A percentile compares a stretch with the other conserved stretches of the same genome.
Conservation (phyloP, 495 filamentous ascomycete genomes). For the Bacidia gigantensis region DNA sequence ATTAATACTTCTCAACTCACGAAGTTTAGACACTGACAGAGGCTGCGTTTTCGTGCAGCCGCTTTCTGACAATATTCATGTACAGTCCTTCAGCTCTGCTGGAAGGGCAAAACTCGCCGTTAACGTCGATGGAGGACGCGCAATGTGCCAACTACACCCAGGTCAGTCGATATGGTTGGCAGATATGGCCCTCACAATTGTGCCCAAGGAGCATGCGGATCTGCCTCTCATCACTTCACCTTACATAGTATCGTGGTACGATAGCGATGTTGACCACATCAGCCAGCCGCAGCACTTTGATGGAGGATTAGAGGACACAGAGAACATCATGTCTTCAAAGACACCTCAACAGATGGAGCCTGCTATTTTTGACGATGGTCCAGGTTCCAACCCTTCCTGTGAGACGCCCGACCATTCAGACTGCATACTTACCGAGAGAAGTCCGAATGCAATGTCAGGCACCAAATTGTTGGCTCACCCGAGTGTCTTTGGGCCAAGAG, state of each 20-base stretch:
- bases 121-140: neutral
- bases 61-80: neutral
- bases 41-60: slow-evolving; percentile 7
- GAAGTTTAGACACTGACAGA: slow-evolving; percentile 7
- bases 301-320: too few relatives aligned
- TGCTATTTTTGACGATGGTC: too few relatives aligned
- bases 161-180: slow-evolving; percentile 4
- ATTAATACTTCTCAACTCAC: too few relatives aligned
- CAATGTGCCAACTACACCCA: slow-evolving; percentile 2
- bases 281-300: neutral
- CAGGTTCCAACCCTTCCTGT: too few relatives aligned
- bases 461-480: neutral
- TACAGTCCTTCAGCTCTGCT: neutral
- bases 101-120: neutral
- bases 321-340: too few relatives aligned
- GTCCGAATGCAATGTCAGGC: neutral
- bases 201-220: slow-evolving; percentile 1
- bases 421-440: neutral
- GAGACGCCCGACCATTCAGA: neutral
- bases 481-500: neutral
- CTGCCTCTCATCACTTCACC: neutral
- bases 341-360: too few relatives aligned
- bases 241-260: neutral
- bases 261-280: neutral
- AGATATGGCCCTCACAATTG: slow-evolving; percentile 2